A percentile compares a stretch with the other conserved stretches of the same genome.
Evolutionary conservation across 2,329 filamentous ascomycete species (phyloP).

Genomic region (Ophiocordyceps unilateralis): DNA sequence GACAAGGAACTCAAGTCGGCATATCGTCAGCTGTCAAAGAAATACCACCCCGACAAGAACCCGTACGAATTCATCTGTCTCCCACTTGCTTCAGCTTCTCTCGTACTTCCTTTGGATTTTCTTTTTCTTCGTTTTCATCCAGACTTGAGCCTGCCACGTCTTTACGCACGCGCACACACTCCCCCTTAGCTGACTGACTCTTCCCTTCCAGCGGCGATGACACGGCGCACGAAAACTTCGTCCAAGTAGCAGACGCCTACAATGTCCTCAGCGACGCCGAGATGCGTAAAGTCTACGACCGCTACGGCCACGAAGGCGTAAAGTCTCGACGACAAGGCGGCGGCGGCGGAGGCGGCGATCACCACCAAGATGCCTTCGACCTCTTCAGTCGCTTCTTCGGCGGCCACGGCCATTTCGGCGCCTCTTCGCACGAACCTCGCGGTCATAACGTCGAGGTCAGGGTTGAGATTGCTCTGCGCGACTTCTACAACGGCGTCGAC

Average conservation of each 20-base stretch:
- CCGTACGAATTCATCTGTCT: constrained; percentile 40
- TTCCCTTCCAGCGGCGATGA: constrained; percentile 46
- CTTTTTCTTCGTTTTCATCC: not conserved
- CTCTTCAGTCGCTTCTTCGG: constrained; percentile 95
- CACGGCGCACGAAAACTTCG: constrained; percentile 74
- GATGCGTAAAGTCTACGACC: constrained; percentile 78
- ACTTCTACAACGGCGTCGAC: constrained; percentile 82
- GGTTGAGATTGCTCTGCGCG: constrained; percentile 60
- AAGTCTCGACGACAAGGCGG: constrained; percentile 62
- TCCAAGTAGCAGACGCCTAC: constrained; percentile 88
- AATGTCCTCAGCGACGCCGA: constrained; percentile 71
- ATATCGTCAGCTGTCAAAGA: constrained; percentile 83
- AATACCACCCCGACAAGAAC: constrained; percentile 96
- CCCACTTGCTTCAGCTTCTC: not conserved
- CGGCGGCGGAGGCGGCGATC: constrained; percentile 14
- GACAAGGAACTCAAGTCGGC: constrained; percentile 87
- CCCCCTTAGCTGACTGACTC: not conserved
- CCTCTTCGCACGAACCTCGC: constrained; percentile 54
- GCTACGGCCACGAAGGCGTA: constrained; percentile 81
- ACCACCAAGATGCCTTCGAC: constrained; percentile 77
- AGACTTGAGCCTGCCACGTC: not conserved
- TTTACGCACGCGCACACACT: not conserved
- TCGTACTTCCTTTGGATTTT: no score
- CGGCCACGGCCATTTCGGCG: constrained; percentile 67
- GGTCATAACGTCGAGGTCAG: constrained; percentile 84